phyloP scores from a whole-genome alignment of 208 protist species.

The Strigomonas culicis region DNA sequence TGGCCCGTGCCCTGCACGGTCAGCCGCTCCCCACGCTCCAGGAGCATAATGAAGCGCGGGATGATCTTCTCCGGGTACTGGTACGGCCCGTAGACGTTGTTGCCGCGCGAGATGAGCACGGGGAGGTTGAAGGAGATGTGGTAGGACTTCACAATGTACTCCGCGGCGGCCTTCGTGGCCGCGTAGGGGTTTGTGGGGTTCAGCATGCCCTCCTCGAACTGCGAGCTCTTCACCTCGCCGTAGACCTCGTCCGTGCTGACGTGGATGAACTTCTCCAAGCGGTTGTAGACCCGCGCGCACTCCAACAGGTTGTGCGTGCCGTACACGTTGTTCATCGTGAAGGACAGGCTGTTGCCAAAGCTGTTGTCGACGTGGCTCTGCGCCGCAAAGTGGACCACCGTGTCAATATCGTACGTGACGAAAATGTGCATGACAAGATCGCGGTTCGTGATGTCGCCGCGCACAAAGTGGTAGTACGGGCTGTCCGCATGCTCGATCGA shows the following conservation, averaged over 20 bases:
- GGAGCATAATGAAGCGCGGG: slow-evolving; percentile 71
- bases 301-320: slow-evolving; percentile 95
- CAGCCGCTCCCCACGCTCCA: slow-evolving; percentile 35
- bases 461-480: slow-evolving; percentile 87
- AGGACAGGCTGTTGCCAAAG: slow-evolving; percentile 91
- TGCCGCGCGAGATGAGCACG: slow-evolving; percentile 93
- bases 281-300: slow-evolving; percentile 36
- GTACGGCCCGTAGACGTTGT: slow-evolving; percentile 91
- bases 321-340: slow-evolving; percentile 92
- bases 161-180: slow-evolving; percentile 80
- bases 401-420: slow-evolving; percentile 79
- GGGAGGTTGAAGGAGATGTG: slow-evolving; percentile 90
- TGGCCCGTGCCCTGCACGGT: slow-evolving; percentile 53
- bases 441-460: slow-evolving; percentile 66
- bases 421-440: slow-evolving; percentile 74
- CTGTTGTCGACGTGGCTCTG: slow-evolving; percentile 94
- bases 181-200: slow-evolving; percentile 96
- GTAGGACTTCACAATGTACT: slow-evolving; percentile 84
- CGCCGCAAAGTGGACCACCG: slow-evolving; percentile 94
- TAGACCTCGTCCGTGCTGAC: slow-evolving; percentile 97
- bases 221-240: slow-evolving; percentile 57
- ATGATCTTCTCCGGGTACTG: slow-evolving; percentile 93
- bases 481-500: no score
- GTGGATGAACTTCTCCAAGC: slow-evolving; percentile 93
- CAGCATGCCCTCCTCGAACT: slow-evolving; percentile 54